phyloP scores from a whole-genome alignment of 2,329 filamentous ascomycete genomes.

The Ophiostoma sp. region DNA sequence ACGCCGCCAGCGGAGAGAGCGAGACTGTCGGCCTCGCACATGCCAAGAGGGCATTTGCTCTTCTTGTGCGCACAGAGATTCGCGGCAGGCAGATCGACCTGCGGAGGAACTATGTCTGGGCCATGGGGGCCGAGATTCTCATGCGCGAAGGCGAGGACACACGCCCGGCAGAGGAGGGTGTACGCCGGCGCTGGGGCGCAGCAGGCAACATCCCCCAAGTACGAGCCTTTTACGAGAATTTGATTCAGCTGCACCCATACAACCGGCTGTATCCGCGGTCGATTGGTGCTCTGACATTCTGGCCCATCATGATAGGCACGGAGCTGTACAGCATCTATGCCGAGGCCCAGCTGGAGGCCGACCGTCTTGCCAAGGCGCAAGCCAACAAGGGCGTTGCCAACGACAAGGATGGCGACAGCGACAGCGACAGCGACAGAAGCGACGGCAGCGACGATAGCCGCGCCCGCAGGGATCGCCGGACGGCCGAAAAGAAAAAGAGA shows the following conservation, averaged over 20 bases:
- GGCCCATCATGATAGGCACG: slow-evolving; percentile 71
- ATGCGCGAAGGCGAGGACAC: slow-evolving; percentile 52
- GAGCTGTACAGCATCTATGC: slow-evolving; percentile 72
- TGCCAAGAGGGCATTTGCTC: slow-evolving; percentile 68
- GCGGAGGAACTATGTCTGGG: slow-evolving; percentile 67
- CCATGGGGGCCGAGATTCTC: slow-evolving; percentile 76
- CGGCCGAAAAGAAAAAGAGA: neutral
- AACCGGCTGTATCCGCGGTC: slow-evolving; percentile 54
- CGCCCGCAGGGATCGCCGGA: neutral
- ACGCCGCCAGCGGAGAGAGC: neutral
- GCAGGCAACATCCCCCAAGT: slow-evolving; percentile 44
- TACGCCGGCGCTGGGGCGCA: slow-evolving; percentile 38
- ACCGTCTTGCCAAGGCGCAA: slow-evolving; percentile 31
- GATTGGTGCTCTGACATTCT: slow-evolving; percentile 68
- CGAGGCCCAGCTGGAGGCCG: slow-evolving; percentile 47
- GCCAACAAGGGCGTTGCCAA: neutral
- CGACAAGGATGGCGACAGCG: slow-evolving; percentile 22
- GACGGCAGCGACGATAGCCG: slow-evolving; percentile 5
- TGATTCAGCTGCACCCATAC: slow-evolving; percentile 73
- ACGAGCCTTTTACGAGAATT: slow-evolving; percentile 64
- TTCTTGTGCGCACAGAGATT: slow-evolving; percentile 58
- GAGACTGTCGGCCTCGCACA: slow-evolving; percentile 45
- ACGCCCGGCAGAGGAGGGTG: neutral
- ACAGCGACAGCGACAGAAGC: slow-evolving; percentile 22
- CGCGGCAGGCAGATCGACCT: slow-evolving; percentile 59